Percentiles rank a stretch among this genome's conserved stretches.
Conservation (phyloP, 75 land plant genomes). For the Cunninghamia lanceolata region DNA sequence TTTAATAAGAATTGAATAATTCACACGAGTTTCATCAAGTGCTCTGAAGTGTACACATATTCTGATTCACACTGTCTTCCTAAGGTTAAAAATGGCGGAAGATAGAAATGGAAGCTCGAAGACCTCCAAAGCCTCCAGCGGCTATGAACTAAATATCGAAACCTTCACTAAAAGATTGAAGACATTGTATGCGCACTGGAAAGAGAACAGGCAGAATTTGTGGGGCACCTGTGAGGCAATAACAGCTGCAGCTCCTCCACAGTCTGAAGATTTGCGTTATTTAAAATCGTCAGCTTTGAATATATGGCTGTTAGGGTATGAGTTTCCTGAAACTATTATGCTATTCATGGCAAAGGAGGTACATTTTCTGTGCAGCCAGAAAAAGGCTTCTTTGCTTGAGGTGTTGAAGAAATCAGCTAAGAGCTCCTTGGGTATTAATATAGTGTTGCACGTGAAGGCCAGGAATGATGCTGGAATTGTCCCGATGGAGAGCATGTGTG, state of each 20-base stretch:
- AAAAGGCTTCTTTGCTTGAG: constrained; percentile 79
- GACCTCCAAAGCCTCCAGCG: constrained; percentile 24
- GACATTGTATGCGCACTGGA: constrained; percentile 66
- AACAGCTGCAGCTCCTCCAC: constrained; percentile 74
- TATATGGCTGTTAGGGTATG: constrained; percentile 94
- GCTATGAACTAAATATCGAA: constrained; percentile 62
- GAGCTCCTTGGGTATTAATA: constrained; percentile 60
- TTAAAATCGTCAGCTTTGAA: constrained; percentile 91
- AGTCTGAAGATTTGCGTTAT: constrained; percentile 86
- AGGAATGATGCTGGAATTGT: constrained; percentile 66
- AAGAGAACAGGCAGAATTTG: constrained; percentile 47
- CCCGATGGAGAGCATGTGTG: constrained; percentile 63
- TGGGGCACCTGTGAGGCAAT: constrained; percentile 77
- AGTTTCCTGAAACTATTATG: constrained; percentile 96
- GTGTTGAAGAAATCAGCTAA: constrained; percentile 65
- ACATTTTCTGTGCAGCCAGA: constrained; percentile 84
- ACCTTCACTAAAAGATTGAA: constrained; percentile 62
- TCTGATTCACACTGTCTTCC: neutral
- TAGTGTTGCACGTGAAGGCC: constrained; percentile 82
- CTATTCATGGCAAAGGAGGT: constrained; percentile 75
- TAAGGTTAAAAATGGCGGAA: constrained; percentile 46
- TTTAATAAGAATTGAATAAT: neutral
- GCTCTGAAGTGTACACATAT: neutral
- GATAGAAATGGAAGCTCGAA: constrained; percentile 46
- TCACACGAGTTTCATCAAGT: neutral